Conservation (phyloP, 140 eudicot species). For the Cichorium intybus region DNA sequence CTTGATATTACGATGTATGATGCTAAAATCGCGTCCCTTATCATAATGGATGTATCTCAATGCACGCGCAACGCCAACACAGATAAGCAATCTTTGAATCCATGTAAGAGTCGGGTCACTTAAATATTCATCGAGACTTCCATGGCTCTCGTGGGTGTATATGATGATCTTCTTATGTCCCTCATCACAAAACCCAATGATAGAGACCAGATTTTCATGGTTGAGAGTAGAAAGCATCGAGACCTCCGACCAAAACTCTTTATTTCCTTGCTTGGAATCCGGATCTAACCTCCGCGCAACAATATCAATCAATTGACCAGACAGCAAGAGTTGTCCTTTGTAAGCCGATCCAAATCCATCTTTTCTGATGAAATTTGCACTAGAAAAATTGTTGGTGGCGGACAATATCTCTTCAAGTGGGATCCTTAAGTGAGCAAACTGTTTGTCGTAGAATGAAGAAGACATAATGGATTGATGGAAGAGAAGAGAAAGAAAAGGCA, state of each 20-base stretch:
- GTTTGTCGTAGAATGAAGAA: too few species aligned
- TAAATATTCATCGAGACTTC: conserved; percentile 2
- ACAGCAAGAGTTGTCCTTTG: neutral
- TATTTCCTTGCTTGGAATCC: neutral
- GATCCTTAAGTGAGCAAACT: neutral
- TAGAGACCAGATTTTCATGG: neutral
- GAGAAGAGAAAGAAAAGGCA: too few species aligned
- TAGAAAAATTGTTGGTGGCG: neutral
- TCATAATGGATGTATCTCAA: too few species aligned
- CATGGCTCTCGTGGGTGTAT: neutral
- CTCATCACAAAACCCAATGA: neutral
- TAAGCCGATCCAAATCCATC: conserved; percentile 1
- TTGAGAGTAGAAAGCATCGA: neutral
- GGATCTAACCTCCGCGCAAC: neutral
- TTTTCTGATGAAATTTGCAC: neutral
- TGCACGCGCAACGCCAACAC: too few species aligned
- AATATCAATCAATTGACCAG: neutral
- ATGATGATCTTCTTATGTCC: neutral
- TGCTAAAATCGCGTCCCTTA: too few species aligned
- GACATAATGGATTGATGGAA: neutral
- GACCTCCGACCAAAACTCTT: neutral
- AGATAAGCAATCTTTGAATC: conserved; percentile 1
- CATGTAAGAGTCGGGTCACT: conserved; percentile 1
- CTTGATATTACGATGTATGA: conserved; percentile 17
- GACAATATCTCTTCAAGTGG: neutral